Percentiles rank a stretch among this genome's conserved stretches.
Conservation (phyloP, 306 rosid genomes). For the Corylus avellana region DNA sequence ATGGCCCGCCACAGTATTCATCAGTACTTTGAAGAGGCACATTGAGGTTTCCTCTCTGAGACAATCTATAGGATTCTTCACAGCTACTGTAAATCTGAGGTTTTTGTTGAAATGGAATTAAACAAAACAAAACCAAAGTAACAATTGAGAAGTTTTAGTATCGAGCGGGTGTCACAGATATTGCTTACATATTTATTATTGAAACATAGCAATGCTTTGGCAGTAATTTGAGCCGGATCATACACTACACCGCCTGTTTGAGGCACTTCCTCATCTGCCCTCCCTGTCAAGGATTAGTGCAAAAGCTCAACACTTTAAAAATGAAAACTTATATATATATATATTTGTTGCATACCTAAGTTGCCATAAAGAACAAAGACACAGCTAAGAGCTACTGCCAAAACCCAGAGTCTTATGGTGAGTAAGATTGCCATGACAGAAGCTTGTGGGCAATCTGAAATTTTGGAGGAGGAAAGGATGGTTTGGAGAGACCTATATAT, state of each 20-base stretch:
- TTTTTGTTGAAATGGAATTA: not conserved
- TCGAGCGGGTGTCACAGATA: not conserved
- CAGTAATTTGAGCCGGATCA: constrained; percentile 62
- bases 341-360: constrained; percentile 40
- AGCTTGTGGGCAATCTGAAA: constrained; percentile 22
- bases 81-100: constrained; percentile 73
- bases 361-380: constrained; percentile 33
- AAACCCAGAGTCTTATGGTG: constrained; percentile 31
- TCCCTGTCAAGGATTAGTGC: constrained; percentile 35
- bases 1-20: constrained; percentile 71
- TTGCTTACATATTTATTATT: constrained; percentile 65
- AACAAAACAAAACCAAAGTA: not conserved
- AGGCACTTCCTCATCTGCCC: constrained; percentile 43
- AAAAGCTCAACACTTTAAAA: not conserved
- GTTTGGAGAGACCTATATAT: constrained; percentile 25
- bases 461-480: not conserved
- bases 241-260: constrained; percentile 14
- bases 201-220: constrained; percentile 85
- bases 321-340: no score
- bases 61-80: constrained; percentile 67
- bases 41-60: constrained; percentile 52
- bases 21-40: constrained; percentile 56
- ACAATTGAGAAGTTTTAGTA: not conserved
- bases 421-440: constrained; percentile 45
- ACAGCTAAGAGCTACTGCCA: constrained; percentile 38